A percentile compares a stretch with the other conserved stretches of the same genome.
Conservation (phyloP, 1,284 basidiomycete species). For the Ceratobasidium sp. region DNA sequence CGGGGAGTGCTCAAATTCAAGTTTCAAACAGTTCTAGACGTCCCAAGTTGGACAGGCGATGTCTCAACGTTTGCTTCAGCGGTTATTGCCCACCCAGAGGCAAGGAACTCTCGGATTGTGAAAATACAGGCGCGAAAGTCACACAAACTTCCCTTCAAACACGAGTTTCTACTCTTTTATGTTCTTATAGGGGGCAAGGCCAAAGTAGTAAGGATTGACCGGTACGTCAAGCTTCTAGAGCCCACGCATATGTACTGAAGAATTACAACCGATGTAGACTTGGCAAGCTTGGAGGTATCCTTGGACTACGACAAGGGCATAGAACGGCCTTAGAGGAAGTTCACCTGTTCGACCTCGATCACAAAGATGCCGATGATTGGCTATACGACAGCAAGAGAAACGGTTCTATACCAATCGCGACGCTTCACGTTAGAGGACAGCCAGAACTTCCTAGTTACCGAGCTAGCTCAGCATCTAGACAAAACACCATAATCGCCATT, state of each 20-base stretch:
- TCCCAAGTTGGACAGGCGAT: constrained; percentile 22
- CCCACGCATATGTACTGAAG: not conserved
- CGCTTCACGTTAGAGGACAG: constrained; percentile 6
- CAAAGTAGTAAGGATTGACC: constrained; percentile 22
- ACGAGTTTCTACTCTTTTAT: constrained; percentile 25
- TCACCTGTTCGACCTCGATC: constrained; percentile 20
- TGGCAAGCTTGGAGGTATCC: constrained; percentile 23
- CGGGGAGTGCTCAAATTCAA: not conserved
- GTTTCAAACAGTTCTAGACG: not conserved
- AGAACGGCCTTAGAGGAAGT: constrained; percentile 28
- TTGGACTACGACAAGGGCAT: constrained; percentile 25
- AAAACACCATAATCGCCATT: not conserved
- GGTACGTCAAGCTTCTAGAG: not conserved
- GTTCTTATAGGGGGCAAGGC: constrained; percentile 1
- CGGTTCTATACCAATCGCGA: constrained; percentile 23
- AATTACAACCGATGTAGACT: not conserved
- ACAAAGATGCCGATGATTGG: constrained; percentile 25
- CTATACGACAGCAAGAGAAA: constrained; percentile 24
- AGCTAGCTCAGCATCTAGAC: not conserved
- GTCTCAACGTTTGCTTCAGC: constrained; percentile 16
- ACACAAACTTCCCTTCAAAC: constrained; percentile 22
- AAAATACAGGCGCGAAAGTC: constrained; percentile 33
- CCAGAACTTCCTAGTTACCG: constrained; percentile 1
- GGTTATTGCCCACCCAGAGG: constrained; percentile 27
- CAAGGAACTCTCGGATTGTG: constrained; percentile 7